A percentile compares a stretch with the other conserved stretches of the same genome.
Evolutionary conservation across 2,329 filamentous ascomycete species (phyloP).

Genomic region (Westerdykella ornata): DNA sequence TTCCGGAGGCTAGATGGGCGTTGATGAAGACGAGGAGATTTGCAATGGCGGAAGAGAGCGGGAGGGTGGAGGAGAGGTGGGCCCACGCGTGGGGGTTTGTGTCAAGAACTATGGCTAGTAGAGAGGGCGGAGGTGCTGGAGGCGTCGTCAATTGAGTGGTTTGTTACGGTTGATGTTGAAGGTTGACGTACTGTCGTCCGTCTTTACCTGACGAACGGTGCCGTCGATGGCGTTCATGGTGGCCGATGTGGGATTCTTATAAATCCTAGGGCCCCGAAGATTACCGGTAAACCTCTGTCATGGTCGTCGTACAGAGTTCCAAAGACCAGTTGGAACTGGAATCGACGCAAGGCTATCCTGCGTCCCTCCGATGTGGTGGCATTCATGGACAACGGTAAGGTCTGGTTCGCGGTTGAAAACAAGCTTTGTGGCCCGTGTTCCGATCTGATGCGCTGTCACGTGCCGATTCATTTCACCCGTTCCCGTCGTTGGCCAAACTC

Average conservation of each 20-base stretch:
- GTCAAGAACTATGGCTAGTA: slow-evolving; percentile 86
- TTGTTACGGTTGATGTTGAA: neutral
- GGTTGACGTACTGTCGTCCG: slow-evolving; percentile 27
- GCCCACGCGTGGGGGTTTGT: slow-evolving; percentile 96
- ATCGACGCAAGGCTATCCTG: too few relatives aligned
- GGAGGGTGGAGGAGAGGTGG: slow-evolving; percentile 63
- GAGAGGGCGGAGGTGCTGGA: slow-evolving; percentile 60
- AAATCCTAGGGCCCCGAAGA: neutral
- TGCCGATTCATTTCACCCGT: neutral
- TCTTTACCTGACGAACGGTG: slow-evolving; percentile 41
- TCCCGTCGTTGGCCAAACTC: too few relatives aligned
- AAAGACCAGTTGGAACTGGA: too few relatives aligned
- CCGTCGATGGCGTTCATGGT: slow-evolving; percentile 61
- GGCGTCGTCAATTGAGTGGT: slow-evolving; percentile 1
- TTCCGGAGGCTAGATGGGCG: slow-evolving; percentile 88
- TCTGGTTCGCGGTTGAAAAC: neutral
- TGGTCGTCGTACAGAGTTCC: neutral
- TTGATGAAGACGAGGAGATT: slow-evolving; percentile 95
- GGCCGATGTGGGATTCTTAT: neutral
- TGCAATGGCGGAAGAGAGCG: slow-evolving; percentile 77
- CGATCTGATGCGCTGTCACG: neutral
- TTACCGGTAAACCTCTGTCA: slow-evolving; percentile 1
- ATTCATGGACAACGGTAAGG: neutral
- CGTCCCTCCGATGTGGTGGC: neutral
- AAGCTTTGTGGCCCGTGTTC: neutral